Conservation (phyloP, 139 green algal genomes). For the Haematococcus sp. region DNA sequence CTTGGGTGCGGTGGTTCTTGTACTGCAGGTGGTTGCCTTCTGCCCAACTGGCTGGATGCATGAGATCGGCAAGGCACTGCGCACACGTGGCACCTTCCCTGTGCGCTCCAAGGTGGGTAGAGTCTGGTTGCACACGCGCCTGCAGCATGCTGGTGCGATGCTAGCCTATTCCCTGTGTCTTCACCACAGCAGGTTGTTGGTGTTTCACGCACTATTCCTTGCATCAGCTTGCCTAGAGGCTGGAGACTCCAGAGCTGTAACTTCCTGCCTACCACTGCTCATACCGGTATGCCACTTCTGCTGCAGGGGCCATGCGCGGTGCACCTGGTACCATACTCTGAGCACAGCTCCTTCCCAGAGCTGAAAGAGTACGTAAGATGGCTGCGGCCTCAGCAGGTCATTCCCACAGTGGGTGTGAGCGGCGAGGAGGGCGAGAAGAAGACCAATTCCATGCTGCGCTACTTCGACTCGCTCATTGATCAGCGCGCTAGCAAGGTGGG, state of each 20-base stretch:
- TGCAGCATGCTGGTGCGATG: too few relatives aligned
- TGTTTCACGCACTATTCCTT: too few relatives aligned
- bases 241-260: too few relatives aligned
- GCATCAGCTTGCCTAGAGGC: too few relatives aligned
- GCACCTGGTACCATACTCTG: conserved; percentile 87
- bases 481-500: conserved; percentile 57
- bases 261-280: too few relatives aligned
- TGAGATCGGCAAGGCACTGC: conserved; percentile 52
- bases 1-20: too few relatives aligned
- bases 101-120: conserved; percentile 40
- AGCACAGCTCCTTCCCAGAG: conserved; percentile 84
- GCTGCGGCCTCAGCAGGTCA: conserved; percentile 61
- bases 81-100: conserved; percentile 18
- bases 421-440: conserved; percentile 46
- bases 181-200: too few relatives aligned
- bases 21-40: conserved; percentile 83
- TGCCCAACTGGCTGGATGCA: conserved; percentile 88
- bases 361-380: conserved; percentile 73
- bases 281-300: too few relatives aligned
- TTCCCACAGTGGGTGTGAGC: conserved; percentile 79
- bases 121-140: background rate
- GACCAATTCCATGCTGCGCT: conserved; percentile 46
- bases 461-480: conserved; percentile 69
- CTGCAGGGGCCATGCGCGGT: conserved; percentile 30
- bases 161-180: too few relatives aligned